These are phyloP conservation scores for Solanum peruvianum DNA, from an alignment of 257 asterid species.

Conservation along the genomic window DNA sequence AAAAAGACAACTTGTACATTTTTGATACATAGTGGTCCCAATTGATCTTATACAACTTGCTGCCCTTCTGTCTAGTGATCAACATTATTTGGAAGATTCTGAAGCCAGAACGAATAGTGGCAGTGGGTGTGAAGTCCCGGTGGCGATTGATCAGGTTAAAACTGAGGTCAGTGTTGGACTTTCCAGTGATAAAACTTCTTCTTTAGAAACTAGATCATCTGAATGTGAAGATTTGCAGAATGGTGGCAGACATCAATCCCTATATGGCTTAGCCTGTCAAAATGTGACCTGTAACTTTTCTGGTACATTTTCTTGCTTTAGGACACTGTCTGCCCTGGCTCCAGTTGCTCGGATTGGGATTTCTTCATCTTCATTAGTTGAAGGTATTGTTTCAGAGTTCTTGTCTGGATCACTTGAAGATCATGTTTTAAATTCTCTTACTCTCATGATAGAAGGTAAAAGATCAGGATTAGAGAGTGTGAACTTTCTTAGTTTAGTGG, in stretches of 20 bases:
- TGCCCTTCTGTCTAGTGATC: slow-evolving; percentile 40
- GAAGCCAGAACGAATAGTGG: slow-evolving; percentile 19
- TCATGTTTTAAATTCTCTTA: slow-evolving; percentile 47
- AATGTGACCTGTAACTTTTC: slow-evolving; percentile 36
- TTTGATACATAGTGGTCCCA: not conserved
- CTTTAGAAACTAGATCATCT: slow-evolving; percentile 36
- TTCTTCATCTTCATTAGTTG: slow-evolving; percentile 42
- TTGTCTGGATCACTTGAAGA: slow-evolving; percentile 63
- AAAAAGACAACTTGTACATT: not conserved
- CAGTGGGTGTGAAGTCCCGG: not conserved
- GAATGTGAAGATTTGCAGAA: slow-evolving; percentile 29
- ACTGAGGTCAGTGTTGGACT: slow-evolving; percentile 49
- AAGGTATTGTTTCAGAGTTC: slow-evolving; percentile 49
- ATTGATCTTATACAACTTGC: not conserved
- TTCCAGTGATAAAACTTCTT: slow-evolving; percentile 33
- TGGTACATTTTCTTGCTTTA: slow-evolving; percentile 60
- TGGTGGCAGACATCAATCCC: slow-evolving; percentile 34
- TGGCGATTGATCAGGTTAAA: slow-evolving; percentile 16
- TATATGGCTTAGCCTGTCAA: slow-evolving; percentile 35
- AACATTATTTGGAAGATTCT: slow-evolving; percentile 25
- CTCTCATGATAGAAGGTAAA: slow-evolving; percentile 60
- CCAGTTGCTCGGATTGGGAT: slow-evolving; percentile 51
- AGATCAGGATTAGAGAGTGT: slow-evolving; percentile 36
- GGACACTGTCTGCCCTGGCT: slow-evolving; percentile 71
- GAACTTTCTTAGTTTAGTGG: slow-evolving; percentile 67